A percentile compares a stretch with the other conserved stretches of the same genome.
These are phyloP conservation scores for Diatrype stigma DNA, from an alignment of 2,329 filamentous ascomycete genomes.

Conservation along the genomic window DNA sequence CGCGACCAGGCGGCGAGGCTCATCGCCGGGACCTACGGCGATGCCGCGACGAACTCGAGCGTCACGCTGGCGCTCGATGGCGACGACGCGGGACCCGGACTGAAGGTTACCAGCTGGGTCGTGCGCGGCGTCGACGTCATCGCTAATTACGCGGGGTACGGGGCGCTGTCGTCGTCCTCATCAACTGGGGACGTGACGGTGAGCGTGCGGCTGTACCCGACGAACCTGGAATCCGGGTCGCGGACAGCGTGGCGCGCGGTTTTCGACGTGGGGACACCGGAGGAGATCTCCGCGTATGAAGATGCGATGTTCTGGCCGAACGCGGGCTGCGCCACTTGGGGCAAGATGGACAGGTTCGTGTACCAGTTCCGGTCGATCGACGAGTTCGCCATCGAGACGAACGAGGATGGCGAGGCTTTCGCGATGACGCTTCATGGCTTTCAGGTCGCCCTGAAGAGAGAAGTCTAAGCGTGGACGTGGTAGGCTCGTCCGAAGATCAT, in stretches of 20 bases:
- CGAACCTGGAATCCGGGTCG: constrained; percentile 12
- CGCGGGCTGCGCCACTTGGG: constrained; percentile 21
- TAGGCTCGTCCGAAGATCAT: no score
- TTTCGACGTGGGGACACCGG: constrained; percentile 14
- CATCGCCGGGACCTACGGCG: constrained; percentile 35
- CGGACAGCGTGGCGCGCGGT: constrained; percentile 18
- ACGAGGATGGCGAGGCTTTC: constrained; percentile 8
- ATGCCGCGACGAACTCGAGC: constrained; percentile 34
- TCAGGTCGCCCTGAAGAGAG: constrained; percentile 10
- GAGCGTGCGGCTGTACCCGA: constrained; percentile 21
- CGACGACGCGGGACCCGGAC: constrained; percentile 33
- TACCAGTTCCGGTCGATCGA: constrained; percentile 25
- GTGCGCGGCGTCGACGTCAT: constrained; percentile 38
- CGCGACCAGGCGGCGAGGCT: constrained; percentile 28
- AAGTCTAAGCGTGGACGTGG: constrained; percentile 1
- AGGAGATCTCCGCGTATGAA: constrained; percentile 17
- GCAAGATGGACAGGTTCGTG: constrained; percentile 19
- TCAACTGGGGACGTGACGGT: constrained; percentile 6
- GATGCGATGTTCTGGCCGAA: constrained; percentile 18
- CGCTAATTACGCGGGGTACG: constrained; percentile 25
- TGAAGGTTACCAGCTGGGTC: constrained; percentile 34
- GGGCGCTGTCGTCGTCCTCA: constrained; percentile 13
- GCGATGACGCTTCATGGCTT: constrained; percentile 17
- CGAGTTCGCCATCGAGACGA: constrained; percentile 18
- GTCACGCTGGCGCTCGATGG: constrained; percentile 34